A percentile compares a stretch with the other conserved stretches of the same genome.
These are phyloP conservation scores for Aspergillus nanangensis DNA, from an alignment of 495 filamentous ascomycete genomes.

Conservation along the genomic window DNA sequence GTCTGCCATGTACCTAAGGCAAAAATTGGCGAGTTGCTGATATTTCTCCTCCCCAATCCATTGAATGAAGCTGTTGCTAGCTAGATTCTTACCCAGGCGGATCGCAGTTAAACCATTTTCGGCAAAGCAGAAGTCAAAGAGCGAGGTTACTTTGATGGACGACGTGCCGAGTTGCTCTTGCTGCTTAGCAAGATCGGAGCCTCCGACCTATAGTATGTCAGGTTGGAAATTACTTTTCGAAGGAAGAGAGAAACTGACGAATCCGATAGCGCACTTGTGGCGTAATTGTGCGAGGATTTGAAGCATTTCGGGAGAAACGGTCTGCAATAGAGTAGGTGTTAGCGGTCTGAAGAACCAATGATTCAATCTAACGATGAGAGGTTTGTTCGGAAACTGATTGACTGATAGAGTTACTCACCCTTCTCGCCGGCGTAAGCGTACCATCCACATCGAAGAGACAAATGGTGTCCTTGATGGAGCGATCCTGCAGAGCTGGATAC, in stretches of 20 bases:
- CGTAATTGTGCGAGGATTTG: conserved; percentile 71
- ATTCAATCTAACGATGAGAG: too few species aligned
- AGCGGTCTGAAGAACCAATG: conserved; percentile 1
- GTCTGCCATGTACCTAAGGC: conserved; percentile 85
- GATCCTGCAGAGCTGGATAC: conserved; percentile 72
- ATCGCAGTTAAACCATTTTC: conserved; percentile 95
- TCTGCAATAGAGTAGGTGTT: conserved; percentile 32
- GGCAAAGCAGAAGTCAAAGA: conserved; percentile 95
- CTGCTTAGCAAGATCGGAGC: conserved; percentile 85
- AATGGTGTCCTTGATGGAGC: conserved; percentile 85
- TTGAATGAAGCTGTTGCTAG: conserved; percentile 77
- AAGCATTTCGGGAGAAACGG: conserved; percentile 75
- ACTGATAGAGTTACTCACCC: conserved; percentile 37
- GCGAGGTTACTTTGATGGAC: conserved; percentile 58
- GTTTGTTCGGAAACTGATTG: not conserved
- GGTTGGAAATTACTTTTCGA: not conserved
- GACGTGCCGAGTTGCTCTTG: conserved; percentile 84
- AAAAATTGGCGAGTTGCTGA: conserved; percentile 80
- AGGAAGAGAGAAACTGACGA: conserved; percentile 40
- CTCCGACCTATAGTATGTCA: conserved; percentile 52
- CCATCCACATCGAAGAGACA: conserved; percentile 91
- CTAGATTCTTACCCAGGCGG: conserved; percentile 68
- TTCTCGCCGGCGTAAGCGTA: conserved; percentile 75
- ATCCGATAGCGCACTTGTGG: conserved; percentile 87
- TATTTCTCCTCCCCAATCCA: conserved; percentile 93